Evolutionary conservation across 768 basidiomycete species (phyloP).

Genomic region (Piloderma croceum): DNA sequence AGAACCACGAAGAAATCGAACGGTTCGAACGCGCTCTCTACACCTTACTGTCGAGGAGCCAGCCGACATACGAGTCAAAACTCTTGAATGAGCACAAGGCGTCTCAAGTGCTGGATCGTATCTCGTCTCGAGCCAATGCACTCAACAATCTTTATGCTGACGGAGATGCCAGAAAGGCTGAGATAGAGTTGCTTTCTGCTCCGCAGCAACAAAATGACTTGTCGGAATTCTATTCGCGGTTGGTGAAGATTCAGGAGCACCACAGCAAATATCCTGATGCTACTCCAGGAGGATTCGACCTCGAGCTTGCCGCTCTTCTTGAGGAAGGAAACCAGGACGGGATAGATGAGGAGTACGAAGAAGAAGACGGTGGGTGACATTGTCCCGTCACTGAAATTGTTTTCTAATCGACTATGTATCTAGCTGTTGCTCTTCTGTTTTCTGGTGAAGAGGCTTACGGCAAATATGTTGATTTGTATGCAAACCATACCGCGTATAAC

Average conservation of each 20-base stretch:
- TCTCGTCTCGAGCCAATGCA: slow-evolving; percentile 59
- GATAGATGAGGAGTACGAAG: slow-evolving; percentile 68
- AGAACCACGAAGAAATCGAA: slow-evolving; percentile 94
- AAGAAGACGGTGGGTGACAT: slow-evolving; percentile 80
- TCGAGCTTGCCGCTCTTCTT: slow-evolving; percentile 75
- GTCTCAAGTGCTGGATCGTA: slow-evolving; percentile 81
- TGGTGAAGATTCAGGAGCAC: slow-evolving; percentile 95
- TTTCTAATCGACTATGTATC: slow-evolving; percentile 5
- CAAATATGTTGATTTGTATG: slow-evolving; percentile 89
- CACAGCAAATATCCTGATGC: slow-evolving; percentile 93
- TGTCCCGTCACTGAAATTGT: not conserved
- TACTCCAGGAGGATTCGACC: slow-evolving; percentile 72
- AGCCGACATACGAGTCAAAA: slow-evolving; percentile 53
- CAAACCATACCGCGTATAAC: slow-evolving; percentile 80
- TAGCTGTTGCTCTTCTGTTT: slow-evolving; percentile 80
- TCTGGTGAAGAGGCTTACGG: slow-evolving; percentile 96
- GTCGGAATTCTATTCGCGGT: slow-evolving; percentile 91
- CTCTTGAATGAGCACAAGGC: slow-evolving; percentile 85
- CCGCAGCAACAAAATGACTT: slow-evolving; percentile 63
- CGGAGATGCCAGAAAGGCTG: slow-evolving; percentile 62
- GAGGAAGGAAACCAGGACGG: slow-evolving; percentile 70
- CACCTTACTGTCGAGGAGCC: slow-evolving; percentile 67
- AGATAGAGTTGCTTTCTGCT: slow-evolving; percentile 58
- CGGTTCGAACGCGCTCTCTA: slow-evolving; percentile 85
- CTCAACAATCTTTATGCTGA: slow-evolving; percentile 76